Evolutionary conservation across 441 rosid species (phyloP).

Genomic region (Biscutella auriculata): DNA sequence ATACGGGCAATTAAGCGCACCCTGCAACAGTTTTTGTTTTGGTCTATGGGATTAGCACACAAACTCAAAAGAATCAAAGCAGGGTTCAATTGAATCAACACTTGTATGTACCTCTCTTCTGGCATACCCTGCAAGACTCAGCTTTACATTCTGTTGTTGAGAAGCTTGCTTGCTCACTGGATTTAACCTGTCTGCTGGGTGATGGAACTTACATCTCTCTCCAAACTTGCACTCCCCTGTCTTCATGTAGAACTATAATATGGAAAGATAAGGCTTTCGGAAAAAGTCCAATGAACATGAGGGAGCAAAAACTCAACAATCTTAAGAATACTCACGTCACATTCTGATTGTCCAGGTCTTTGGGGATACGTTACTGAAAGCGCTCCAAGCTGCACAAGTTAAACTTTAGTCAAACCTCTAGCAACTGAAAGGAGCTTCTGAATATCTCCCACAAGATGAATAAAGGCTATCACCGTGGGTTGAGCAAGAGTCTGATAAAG

Average conservation of each 20-base stretch:
- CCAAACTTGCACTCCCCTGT: slow-evolving; percentile 81
- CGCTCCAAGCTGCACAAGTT: slow-evolving; percentile 46
- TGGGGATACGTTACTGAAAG: slow-evolving; percentile 54
- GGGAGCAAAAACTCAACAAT: background rate
- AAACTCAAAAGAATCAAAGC: background rate
- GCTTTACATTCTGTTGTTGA: slow-evolving; percentile 42
- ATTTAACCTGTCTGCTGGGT: slow-evolving; percentile 59
- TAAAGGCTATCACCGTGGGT: slow-evolving; percentile 8
- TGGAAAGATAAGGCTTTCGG: background rate
- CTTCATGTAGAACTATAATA: slow-evolving; percentile 73
- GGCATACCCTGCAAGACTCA: slow-evolving; percentile 87
- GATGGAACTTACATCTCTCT: slow-evolving; percentile 78
- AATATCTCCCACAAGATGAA: background rate
- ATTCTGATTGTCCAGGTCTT: slow-evolving; percentile 78
- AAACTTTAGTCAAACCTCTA: background rate
- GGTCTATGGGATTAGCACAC: background rate
- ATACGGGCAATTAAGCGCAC: slow-evolving; percentile 65
- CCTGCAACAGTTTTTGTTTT: slow-evolving; percentile 36
- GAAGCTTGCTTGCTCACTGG: slow-evolving; percentile 30
- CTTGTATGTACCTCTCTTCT: slow-evolving; percentile 65
- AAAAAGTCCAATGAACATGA: background rate
- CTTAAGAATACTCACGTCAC: slow-evolving; percentile 53
- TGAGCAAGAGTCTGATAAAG: slow-evolving; percentile 42
- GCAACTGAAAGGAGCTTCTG: background rate
- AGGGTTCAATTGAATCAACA: background rate